Evolutionary conservation across 192 early-diverging fungal genomes (phyloP), one percentile per base, ranked within the genome.

Genomic region (Physocladia obscura): DNA sequence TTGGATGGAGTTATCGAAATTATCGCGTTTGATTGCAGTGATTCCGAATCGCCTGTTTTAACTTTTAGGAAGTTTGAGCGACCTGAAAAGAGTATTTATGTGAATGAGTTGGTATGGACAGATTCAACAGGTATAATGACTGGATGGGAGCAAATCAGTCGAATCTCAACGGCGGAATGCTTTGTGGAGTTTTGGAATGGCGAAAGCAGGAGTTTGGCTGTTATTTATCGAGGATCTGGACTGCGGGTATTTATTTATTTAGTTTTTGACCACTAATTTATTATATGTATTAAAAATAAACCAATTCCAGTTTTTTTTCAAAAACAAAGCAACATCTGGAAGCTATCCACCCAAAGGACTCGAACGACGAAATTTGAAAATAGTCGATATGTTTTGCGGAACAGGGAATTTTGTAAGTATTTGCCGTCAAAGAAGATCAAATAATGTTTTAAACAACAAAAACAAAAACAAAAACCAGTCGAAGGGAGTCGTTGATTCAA

Each of bases 101-200:
- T 51, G 47, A 65, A 65, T 32, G 49, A 51, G 24, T 30, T 65
- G 4, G 19, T 6, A 35, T 51, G 62, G 44, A 29, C 15, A 4
- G 44, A 49, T 50, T 22, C 19, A 5, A 4, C 17, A 31, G 22
- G 17, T 5, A 24, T 22, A 2, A 17, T 49, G 3, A 31, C 50
- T 26, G 62, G 62, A 0, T 65, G 62, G 62, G 29, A 65, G 1
- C 27, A 65, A 4, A 65, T 65, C 27, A 5, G 22, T 34, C 44
- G 62, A 6, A 49, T 65, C 17, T 65, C 62, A 2, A 4, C 17
- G 4, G 29, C 62, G 4, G 48, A 26, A 29, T 62, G 59, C 24
- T 65, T 65, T 47, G 62, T 65, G 4, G 62, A 65, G 30, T 51
- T 32, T 24, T 65, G 48, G 62, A 40, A 65, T 51, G 62, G 62